Percentiles rank a stretch among this genome's conserved stretches.
phyloP scores from a whole-genome alignment of 495 filamentous ascomycete species.

The Xeromyces bisporus region DNA sequence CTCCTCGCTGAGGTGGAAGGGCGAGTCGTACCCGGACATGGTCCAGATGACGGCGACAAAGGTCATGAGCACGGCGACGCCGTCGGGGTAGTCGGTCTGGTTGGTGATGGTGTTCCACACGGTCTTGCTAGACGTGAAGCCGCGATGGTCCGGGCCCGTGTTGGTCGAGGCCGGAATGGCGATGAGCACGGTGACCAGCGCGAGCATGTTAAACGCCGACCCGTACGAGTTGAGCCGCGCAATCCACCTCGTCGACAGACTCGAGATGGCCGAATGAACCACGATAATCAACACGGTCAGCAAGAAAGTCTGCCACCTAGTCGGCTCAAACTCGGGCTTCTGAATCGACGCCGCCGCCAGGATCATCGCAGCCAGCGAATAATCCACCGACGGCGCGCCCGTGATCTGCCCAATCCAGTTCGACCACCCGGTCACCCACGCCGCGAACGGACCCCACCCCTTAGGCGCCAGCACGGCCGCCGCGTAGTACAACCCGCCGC shows the following conservation, averaged over 20 bases:
- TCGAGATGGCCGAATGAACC: conserved; percentile 53
- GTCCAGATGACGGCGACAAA: conserved; percentile 53
- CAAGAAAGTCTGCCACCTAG: conserved; percentile 53
- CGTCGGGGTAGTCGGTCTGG: conserved; percentile 52
- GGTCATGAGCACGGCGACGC: conserved; percentile 58
- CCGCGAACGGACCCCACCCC: conserved; percentile 57
- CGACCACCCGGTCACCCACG: conserved; percentile 61
- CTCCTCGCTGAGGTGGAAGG: conserved; percentile 64
- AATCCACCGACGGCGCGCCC: conserved; percentile 49
- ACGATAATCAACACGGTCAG: conserved; percentile 54
- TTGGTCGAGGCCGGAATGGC: conserved; percentile 48
- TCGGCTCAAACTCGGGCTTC: conserved; percentile 48
- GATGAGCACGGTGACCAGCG: conserved; percentile 48
- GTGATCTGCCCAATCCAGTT: conserved; percentile 62
- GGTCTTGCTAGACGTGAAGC: conserved; percentile 42
- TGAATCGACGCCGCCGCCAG: conserved; percentile 52
- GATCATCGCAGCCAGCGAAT: conserved; percentile 51
- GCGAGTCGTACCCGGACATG: conserved; percentile 54
- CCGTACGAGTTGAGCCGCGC: conserved; percentile 61
- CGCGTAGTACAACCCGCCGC: conserved; percentile 66
- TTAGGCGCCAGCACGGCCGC: conserved; percentile 62
- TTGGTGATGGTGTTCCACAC: conserved; percentile 60
- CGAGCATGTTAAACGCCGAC: conserved; percentile 58
- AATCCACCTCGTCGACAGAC: conserved; percentile 58
- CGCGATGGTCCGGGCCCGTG: conserved; percentile 39